Evolutionary conservation across 768 basidiomycete genomes (phyloP).

Genomic region (Phlebiopsis gigantea): DNA sequence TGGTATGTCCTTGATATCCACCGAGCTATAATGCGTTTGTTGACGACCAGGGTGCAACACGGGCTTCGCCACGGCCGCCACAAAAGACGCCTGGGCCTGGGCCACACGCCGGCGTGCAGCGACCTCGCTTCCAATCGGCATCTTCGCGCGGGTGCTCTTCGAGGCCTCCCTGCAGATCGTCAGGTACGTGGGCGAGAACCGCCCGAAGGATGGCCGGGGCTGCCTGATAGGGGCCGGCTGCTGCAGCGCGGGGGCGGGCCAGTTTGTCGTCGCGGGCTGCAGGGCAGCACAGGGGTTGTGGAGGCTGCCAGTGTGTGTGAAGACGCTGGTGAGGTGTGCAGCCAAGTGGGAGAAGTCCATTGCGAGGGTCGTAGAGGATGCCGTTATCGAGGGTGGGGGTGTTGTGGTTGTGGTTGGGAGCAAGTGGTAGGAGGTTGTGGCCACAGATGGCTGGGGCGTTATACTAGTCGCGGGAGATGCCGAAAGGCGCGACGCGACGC

Average conservation of each 20-base stretch:
- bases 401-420: not conserved
- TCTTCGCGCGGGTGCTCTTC: not conserved
- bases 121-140: not conserved
- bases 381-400: not conserved
- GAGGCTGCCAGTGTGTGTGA: not conserved
- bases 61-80: not conserved
- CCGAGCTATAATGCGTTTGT: not conserved
- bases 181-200: not conserved
- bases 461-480: not conserved
- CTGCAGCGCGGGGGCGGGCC: not conserved
- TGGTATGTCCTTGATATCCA: not conserved
- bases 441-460: not conserved
- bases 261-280: not conserved
- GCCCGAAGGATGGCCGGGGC: not conserved
- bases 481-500: not conserved
- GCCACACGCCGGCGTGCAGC: not conserved
- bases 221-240: not conserved
- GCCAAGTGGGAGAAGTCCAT: not conserved
- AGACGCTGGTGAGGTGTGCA: not conserved
- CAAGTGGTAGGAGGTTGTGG: not conserved
- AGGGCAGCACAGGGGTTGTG: not conserved
- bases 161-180: not conserved
- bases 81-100: not conserved
- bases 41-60: not conserved
- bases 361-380: not conserved